phyloP scores from a whole-genome alignment of 345 rosid species.

The Limnanthes douglasii region DNA sequence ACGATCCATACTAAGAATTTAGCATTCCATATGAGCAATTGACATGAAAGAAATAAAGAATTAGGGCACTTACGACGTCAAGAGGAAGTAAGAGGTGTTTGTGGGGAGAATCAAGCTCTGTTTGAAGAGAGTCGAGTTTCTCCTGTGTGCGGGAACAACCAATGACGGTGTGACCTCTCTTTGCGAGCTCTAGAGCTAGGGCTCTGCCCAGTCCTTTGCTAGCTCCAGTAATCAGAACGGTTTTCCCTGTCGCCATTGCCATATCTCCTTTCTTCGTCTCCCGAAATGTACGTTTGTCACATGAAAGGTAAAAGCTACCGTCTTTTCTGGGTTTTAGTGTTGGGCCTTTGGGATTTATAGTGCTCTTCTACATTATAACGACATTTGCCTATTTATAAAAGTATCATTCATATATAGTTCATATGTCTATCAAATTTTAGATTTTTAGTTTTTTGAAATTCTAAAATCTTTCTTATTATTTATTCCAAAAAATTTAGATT shows the following conservation, averaged over 20 bases:
- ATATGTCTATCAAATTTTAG: no score
- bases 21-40: not conserved
- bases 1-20: no score
- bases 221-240: constrained; percentile 72
- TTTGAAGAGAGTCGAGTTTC: constrained; percentile 49
- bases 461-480: no score
- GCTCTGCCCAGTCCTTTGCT: constrained; percentile 87
- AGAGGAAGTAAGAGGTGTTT: constrained; percentile 61
- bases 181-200: constrained; percentile 71
- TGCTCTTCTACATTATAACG: no score
- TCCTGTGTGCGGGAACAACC: constrained; percentile 90
- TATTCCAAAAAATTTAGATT: no score
- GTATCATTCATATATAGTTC: no score
- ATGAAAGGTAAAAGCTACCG: not conserved
- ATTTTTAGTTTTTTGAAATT: no score
- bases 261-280: not conserved
- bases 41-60: not conserved
- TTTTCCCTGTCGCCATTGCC: constrained; percentile 21
- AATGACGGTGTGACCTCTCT: constrained; percentile 71
- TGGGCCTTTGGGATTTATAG: no score
- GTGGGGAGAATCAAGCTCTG: constrained; percentile 31
- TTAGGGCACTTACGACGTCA: constrained; percentile 40
- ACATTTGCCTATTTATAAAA: no score
- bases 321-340: not conserved
- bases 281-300: not conserved